Percentiles rank a stretch among this genome's conserved stretches.
Evolutionary conservation across 2,329 filamentous ascomycete genomes (phyloP).

Genomic region (Didymella glomerata): DNA sequence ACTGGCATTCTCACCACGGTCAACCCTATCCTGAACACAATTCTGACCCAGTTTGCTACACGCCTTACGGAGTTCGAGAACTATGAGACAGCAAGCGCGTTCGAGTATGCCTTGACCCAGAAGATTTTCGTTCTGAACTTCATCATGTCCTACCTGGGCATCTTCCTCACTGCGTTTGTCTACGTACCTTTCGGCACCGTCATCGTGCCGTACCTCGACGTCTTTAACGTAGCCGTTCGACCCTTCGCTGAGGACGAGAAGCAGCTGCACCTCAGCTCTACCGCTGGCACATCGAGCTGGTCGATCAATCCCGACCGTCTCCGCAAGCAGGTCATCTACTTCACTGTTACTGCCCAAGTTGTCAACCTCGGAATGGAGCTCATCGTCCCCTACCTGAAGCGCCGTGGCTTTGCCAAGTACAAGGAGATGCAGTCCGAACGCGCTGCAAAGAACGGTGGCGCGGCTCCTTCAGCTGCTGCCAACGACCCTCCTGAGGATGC

Average conservation of each 20-base stretch:
- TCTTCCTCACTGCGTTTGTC: slow-evolving; percentile 86
- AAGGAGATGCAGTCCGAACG: slow-evolving; percentile 73
- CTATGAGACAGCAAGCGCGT: slow-evolving; percentile 85
- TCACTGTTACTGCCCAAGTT: slow-evolving; percentile 91
- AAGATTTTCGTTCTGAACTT: slow-evolving; percentile 98
- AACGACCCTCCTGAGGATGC: slow-evolving; percentile 80
- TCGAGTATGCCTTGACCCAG: slow-evolving; percentile 83
- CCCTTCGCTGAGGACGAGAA: slow-evolving; percentile 79
- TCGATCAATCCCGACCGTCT: slow-evolving; percentile 83
- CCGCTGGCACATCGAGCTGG: slow-evolving; percentile 66
- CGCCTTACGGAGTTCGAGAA: slow-evolving; percentile 86
- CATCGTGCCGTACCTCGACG: slow-evolving; percentile 83
- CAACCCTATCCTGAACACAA: slow-evolving; percentile 77
- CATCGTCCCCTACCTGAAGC: slow-evolving; percentile 84
- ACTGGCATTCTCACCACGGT: slow-evolving; percentile 85
- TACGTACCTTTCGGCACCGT: slow-evolving; percentile 90
- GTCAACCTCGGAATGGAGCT: slow-evolving; percentile 87
- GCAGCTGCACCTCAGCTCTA: slow-evolving; percentile 61
- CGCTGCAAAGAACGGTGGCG: slow-evolving; percentile 64
- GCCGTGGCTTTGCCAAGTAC: slow-evolving; percentile 78
- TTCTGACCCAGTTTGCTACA: slow-evolving; percentile 80
- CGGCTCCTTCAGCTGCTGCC: slow-evolving; percentile 57
- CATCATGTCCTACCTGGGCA: slow-evolving; percentile 91
- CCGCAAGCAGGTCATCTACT: slow-evolving; percentile 92
- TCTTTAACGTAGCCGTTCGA: slow-evolving; percentile 78